Evolutionary conservation across 1,139 yeast genomes (phyloP).

Genomic region (Pichia sp.): DNA sequence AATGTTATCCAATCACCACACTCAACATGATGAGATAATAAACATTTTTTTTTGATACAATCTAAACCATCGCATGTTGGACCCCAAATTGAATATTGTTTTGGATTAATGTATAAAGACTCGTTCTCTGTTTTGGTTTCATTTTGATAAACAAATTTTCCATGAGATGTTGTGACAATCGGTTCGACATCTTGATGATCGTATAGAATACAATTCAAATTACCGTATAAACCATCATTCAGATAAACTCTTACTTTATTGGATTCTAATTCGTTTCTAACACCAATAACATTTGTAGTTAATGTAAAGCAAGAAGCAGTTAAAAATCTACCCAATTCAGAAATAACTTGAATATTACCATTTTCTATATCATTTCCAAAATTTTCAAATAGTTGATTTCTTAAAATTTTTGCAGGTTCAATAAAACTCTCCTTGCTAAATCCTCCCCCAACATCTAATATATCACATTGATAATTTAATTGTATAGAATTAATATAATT

Average conservation of each 20-base stretch:
- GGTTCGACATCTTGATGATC: slow-evolving; percentile 86
- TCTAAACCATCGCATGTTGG: slow-evolving; percentile 98
- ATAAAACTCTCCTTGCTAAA: slow-evolving; percentile 65
- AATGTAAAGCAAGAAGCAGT: slow-evolving; percentile 83
- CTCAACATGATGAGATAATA: slow-evolving; percentile 52
- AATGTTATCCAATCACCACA: slow-evolving; percentile 95
- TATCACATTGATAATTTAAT: slow-evolving; percentile 42
- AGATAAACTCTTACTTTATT: slow-evolving; percentile 56
- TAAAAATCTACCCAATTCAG: slow-evolving; percentile 93
- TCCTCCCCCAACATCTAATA: slow-evolving; percentile 90
- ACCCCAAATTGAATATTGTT: slow-evolving; percentile 80
- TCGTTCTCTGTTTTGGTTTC: not conserved
- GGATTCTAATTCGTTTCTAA: slow-evolving; percentile 37
- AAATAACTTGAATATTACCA: slow-evolving; percentile 54
- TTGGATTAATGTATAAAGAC: too few species aligned
- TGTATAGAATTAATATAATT: slow-evolving; percentile 41
- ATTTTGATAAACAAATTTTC: slow-evolving; percentile 34
- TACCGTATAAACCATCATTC: slow-evolving; percentile 95
- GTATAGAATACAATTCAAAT: slow-evolving; percentile 85
- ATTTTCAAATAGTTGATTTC: slow-evolving; percentile 46
- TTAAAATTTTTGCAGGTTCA: slow-evolving; percentile 55
- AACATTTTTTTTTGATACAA: slow-evolving; percentile 55
- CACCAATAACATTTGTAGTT: slow-evolving; percentile 80
- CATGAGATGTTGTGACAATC: slow-evolving; percentile 51
- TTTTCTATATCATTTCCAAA: slow-evolving; percentile 42